phyloP scores from a whole-genome alignment of 1,284 basidiomycete genomes.

The Anthracocystis setariae region DNA sequence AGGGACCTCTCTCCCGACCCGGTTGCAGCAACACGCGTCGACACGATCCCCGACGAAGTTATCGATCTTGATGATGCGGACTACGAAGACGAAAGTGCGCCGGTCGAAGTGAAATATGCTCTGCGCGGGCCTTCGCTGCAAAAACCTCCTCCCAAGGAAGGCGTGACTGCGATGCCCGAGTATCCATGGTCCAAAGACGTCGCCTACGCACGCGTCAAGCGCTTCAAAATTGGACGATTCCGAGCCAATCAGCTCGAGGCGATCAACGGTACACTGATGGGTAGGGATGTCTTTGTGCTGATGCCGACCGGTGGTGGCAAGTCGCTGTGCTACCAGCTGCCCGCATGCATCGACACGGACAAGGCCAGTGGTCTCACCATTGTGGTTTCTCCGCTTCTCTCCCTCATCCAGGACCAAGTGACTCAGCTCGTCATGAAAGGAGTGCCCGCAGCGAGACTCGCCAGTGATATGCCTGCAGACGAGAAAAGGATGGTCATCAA shows the following conservation, averaged over 20 bases:
- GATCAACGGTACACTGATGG: conserved; percentile 81
- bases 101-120: conserved; percentile 24
- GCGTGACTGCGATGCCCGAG: conserved; percentile 12
- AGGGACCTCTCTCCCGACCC: background rate
- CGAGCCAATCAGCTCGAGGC: conserved; percentile 87
- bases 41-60: background rate
- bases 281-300: conserved; percentile 88
- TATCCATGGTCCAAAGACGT: conserved; percentile 74
- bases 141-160: conserved; percentile 9
- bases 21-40: background rate
- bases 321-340: conserved; percentile 75
- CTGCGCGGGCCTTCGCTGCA: conserved; percentile 36
- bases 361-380: conserved; percentile 83
- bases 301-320: conserved; percentile 99
- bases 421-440: conserved; percentile 75
- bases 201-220: conserved; percentile 73
- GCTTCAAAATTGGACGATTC: conserved; percentile 79
- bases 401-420: conserved; percentile 92
- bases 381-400: conserved; percentile 88
- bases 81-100: conserved; percentile 14
- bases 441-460: conserved; percentile 80
- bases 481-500: conserved; percentile 69
- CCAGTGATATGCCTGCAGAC: conserved; percentile 72
- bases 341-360: conserved; percentile 81
- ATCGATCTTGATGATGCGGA: background rate